phyloP scores from a whole-genome alignment of 306 rosid genomes.

The Malus sylvestris region DNA sequence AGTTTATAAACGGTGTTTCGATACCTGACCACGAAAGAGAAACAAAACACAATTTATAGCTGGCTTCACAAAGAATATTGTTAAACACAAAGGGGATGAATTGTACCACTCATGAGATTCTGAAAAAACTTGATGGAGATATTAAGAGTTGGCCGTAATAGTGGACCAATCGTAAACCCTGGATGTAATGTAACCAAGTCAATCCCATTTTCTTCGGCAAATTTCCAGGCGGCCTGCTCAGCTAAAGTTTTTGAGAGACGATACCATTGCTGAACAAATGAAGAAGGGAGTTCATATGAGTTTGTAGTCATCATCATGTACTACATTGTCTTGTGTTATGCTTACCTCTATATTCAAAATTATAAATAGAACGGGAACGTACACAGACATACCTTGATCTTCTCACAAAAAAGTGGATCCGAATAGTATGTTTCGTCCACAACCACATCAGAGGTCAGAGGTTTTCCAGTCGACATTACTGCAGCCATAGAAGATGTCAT shows the following conservation, averaged over 20 bases:
- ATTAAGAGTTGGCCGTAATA: conserved; percentile 14
- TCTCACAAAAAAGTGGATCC: conserved; percentile 11
- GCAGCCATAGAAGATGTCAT: conserved; percentile 25
- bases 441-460: conserved; percentile 11
- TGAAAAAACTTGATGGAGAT: not conserved
- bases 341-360: not conserved
- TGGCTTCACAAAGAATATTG: not conserved
- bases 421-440: conserved; percentile 30
- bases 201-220: conserved; percentile 18
- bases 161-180: conserved; percentile 13
- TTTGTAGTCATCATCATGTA: not conserved
- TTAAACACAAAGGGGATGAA: not conserved
- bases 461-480: not conserved
- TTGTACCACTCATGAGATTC: not conserved
- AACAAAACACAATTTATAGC: not conserved
- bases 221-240: conserved; percentile 22
- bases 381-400: not conserved
- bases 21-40: not conserved
- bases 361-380: too few species aligned
- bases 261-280: conserved; percentile 11
- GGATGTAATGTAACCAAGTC: conserved; percentile 14
- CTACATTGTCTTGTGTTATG: not conserved
- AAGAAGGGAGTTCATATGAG: not conserved
- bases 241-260: conserved; percentile 20
- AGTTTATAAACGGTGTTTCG: not conserved